Evolutionary conservation across 176 grass and related monocot genomes (phyloP), one percentile per base, ranked within the genome.

Genomic region (Carex cristatella): DNA sequence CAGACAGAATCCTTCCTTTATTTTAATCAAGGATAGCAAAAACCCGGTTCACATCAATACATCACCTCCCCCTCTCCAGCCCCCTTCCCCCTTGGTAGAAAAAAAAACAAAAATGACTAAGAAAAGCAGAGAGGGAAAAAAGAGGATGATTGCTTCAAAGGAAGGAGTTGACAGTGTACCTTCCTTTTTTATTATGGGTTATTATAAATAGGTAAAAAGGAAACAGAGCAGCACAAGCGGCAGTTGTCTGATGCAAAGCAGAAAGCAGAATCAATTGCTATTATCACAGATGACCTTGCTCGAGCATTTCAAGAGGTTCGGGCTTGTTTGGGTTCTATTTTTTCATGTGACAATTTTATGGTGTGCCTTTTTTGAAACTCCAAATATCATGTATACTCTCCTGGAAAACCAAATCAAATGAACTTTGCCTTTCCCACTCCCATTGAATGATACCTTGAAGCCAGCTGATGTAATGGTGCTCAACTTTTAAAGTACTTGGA

Each of bases 231-330:
- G 42, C 86, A 85, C 65, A 90, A 85, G 71, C 58, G 59, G 38
- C 60, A 81, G 82, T 37, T 98, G 19, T 46, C 13, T 57, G 85
- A 82, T 76, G 93, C 89, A 49, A 93, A 98, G 85, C 82, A 77
- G 27, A 76, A 84, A 85, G 95, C 93, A 81, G 93, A 98, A 81
- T 95, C 95, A 40, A 57, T 98, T 85, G 84, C 89, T 83, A 56
- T 87, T 65, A 89, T 95, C n/a, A 93, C 93, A 23, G 16, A 98
- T 49, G 75, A 92, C 14, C 86, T 94, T 71, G 86, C 53, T 27
- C 61, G 86, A 84, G 86, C 87, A 54, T 98, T 98, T 88, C 23
- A 32, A 78, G 58, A 81, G 92, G 95, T 97, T 72, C 48, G 31
- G 55, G n/a, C 13, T 81, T 79, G 37, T 66, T 86, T 28, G 19